A percentile compares a stretch with the other conserved stretches of the same genome.
phyloP scores from a whole-genome alignment of 371 early-diverging fungal genomes.

The Mucor indicus region DNA sequence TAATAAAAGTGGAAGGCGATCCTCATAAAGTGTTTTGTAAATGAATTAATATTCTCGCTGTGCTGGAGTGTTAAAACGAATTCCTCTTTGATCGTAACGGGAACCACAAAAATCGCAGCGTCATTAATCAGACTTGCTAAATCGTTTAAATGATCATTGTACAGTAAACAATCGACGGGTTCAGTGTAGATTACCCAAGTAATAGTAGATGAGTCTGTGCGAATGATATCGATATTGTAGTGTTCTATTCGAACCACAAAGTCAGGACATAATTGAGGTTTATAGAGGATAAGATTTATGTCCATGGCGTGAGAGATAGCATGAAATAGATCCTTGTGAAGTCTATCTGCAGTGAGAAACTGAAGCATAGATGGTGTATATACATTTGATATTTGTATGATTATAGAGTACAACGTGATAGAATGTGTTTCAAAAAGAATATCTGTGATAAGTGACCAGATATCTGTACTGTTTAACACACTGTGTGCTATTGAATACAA shows the following conservation, averaged over 20 bases:
- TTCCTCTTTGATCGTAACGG: neutral
- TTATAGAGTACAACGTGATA: neutral
- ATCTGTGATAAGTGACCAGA: neutral
- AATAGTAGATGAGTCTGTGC: neutral
- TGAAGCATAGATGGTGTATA: conserved; percentile 1
- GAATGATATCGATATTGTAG: neutral
- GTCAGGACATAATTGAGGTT: conserved; percentile 1
- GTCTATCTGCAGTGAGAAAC: neutral
- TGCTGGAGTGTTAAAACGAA: neutral
- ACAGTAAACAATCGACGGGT: neutral
- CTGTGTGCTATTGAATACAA: neutral
- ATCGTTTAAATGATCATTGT: neutral
- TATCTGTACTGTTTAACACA: neutral
- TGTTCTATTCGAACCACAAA: conserved; percentile 1
- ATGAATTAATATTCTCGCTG: neutral
- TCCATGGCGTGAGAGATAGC: neutral
- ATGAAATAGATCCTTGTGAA: neutral
- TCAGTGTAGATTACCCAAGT: neutral
- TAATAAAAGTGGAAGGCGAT: conserved; percentile 1
- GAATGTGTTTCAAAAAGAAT: neutral
- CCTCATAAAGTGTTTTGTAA: neutral
- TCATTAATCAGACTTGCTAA: neutral
- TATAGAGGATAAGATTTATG: neutral
- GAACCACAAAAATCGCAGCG: neutral
- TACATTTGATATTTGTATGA: neutral